Percentiles rank a stretch among this genome's conserved stretches.
Evolutionary conservation across 202 grass and related monocot genomes (phyloP).

Genomic region (Carex sylvatica): DNA sequence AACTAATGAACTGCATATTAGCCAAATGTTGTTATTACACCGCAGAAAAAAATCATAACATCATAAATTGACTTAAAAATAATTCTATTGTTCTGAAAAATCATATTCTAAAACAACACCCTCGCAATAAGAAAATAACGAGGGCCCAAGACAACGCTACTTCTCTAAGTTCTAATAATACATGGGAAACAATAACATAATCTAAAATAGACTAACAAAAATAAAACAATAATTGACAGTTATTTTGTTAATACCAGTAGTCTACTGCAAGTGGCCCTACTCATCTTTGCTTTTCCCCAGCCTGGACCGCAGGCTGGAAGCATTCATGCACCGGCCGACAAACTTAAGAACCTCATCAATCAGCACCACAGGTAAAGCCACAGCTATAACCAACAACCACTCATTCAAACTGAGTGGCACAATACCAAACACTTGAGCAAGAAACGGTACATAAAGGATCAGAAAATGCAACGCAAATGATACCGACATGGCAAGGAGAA

Average conservation of each 20-base stretch:
- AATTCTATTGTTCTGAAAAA: constrained; percentile 23
- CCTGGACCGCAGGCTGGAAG: constrained; percentile 35
- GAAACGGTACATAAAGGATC: constrained; percentile 93
- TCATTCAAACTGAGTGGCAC: constrained; percentile 93
- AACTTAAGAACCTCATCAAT: constrained; percentile 96
- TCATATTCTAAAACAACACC: constrained; percentile 38
- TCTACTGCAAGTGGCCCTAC: constrained; percentile 41
- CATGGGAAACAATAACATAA: constrained; percentile 29
- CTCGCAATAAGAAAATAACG: constrained; percentile 32
- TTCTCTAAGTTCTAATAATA: constrained; percentile 35
- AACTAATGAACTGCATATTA: constrained; percentile 5
- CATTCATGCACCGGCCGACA: constrained; percentile 62
- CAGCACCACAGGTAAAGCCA: constrained; percentile 82
- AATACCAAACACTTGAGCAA: constrained; percentile 86
- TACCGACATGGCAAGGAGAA: constrained; percentile 88
- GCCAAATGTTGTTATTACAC: constrained; percentile 17
- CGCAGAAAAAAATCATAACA: not conserved
- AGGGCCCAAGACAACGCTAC: constrained; percentile 23
- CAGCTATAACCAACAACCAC: constrained; percentile 88
- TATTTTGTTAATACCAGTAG: constrained; percentile 3
- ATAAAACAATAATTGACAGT: constrained; percentile 21
- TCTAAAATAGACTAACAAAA: constrained; percentile 33
- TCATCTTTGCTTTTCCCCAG: constrained; percentile 69
- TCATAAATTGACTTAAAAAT: not conserved
- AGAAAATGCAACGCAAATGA: constrained; percentile 91